phyloP scores from a whole-genome alignment of 257 asterid species.

The Datura wrightii region DNA sequence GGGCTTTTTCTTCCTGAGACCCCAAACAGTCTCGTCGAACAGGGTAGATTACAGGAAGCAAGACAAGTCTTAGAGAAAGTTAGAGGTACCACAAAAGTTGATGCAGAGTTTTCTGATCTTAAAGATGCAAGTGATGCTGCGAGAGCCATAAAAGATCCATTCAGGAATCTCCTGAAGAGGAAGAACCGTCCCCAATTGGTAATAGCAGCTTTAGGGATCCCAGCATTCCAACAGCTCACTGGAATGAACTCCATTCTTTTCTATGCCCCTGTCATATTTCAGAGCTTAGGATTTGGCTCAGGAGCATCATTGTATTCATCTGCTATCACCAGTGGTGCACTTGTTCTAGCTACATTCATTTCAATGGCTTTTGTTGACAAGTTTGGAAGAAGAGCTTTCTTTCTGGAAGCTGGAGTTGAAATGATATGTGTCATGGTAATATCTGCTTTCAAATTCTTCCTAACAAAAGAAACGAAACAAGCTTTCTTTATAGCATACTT shows the following conservation, averaged over 20 bases:
- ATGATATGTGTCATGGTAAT: conserved; percentile 67
- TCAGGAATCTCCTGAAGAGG: conserved; percentile 44
- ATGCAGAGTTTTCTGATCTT: conserved; percentile 59
- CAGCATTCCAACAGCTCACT: conserved; percentile 68
- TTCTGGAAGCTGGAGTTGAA: conserved; percentile 82
- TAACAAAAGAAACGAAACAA: neutral
- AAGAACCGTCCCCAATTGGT: conserved; percentile 59
- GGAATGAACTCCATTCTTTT: conserved; percentile 72
- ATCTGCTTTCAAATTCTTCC: neutral
- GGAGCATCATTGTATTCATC: conserved; percentile 55
- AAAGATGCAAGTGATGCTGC: conserved; percentile 58
- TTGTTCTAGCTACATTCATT: conserved; percentile 46
- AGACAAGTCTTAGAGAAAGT: conserved; percentile 41
- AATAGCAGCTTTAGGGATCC: conserved; percentile 47
- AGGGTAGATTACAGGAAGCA: conserved; percentile 49
- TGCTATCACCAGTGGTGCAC: conserved; percentile 54
- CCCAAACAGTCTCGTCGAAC: conserved; percentile 65
- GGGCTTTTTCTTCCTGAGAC: conserved; percentile 63
- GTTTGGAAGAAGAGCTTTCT: conserved; percentile 52
- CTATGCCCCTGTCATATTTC: conserved; percentile 65
- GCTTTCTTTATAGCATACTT: neutral
- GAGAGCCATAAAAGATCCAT: conserved; percentile 48
- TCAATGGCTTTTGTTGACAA: conserved; percentile 55
- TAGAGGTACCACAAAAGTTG: conserved; percentile 55
- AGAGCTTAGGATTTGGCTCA: conserved; percentile 55